These are phyloP conservation scores for Dalbergia oliveri DNA, from an alignment of 306 rosid species.

Conservation along the genomic window DNA sequence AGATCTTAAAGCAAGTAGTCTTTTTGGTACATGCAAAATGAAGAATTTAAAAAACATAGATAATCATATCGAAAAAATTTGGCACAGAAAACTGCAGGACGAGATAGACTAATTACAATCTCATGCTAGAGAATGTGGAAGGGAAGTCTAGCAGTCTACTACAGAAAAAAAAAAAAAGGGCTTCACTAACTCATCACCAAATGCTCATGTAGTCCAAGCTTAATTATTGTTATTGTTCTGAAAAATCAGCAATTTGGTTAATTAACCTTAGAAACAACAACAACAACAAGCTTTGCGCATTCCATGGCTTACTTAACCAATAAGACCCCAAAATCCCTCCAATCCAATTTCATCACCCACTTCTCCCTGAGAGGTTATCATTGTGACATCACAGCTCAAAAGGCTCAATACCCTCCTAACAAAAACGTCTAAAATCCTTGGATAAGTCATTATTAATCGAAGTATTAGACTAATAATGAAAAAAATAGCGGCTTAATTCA, in stretches of 20 bases:
- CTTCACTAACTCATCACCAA: background rate
- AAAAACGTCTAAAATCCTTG: constrained; percentile 5
- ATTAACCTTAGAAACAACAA: constrained; percentile 15
- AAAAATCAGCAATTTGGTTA: background rate
- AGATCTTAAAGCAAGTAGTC: constrained; percentile 25
- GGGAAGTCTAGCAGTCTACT: background rate
- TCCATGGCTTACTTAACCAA: constrained; percentile 12
- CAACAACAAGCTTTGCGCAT: background rate
- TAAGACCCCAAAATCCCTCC: constrained; percentile 9
- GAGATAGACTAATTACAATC: background rate
- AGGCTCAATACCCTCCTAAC: background rate
- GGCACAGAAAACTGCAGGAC: background rate
- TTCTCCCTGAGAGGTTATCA: background rate
- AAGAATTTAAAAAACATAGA: constrained; percentile 12
- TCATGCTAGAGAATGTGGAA: background rate
- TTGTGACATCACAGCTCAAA: background rate
- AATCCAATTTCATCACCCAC: background rate
- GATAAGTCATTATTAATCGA: constrained; percentile 1
- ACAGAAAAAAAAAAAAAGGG: background rate
- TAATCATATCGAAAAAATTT: constrained; percentile 18
- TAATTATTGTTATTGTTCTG: background rate
- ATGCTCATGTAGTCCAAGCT: constrained; percentile 6
- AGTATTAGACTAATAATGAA: background rate
- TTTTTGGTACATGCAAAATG: constrained; percentile 28
- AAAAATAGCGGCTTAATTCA: constrained; percentile 25